Evolutionary conservation across 2,329 filamentous ascomycete genomes (phyloP).

Genomic region (Pyricularia pennisetigena): DNA sequence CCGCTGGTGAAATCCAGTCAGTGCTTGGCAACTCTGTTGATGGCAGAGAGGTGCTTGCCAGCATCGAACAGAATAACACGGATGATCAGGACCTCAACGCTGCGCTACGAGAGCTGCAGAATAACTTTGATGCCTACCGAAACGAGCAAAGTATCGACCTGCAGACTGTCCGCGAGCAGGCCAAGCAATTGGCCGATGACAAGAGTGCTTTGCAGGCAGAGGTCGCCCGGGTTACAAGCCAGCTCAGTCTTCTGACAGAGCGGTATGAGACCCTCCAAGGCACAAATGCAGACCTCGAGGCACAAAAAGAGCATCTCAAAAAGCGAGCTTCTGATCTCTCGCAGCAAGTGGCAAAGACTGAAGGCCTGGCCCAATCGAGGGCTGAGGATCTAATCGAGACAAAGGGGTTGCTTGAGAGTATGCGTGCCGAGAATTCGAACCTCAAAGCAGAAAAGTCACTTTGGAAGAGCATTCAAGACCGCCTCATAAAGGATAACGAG

Average conservation of each 20-base stretch:
- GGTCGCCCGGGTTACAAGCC: constrained; percentile 68
- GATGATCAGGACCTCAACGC: constrained; percentile 62
- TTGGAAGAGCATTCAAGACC: constrained; percentile 87
- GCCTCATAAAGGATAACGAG: constrained; percentile 83
- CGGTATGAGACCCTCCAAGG: constrained; percentile 82
- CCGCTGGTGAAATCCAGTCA: constrained; percentile 53
- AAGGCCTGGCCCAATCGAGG: constrained; percentile 81
- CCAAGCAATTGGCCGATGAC: constrained; percentile 70
- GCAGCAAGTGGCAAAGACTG: constrained; percentile 80
- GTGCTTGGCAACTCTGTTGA: constrained; percentile 64
- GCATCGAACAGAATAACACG: constrained; percentile 51
- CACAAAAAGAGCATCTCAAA: constrained; percentile 77
- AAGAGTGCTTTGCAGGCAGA: constrained; percentile 77
- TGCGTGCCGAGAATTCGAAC: constrained; percentile 85
- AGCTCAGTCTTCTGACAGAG: constrained; percentile 71
- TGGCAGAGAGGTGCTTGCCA: constrained; percentile 45
- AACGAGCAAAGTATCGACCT: constrained; percentile 77
- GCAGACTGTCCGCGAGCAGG: constrained; percentile 73
- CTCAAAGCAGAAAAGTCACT: constrained; percentile 91
- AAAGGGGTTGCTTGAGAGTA: constrained; percentile 69
- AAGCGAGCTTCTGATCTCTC: constrained; percentile 69
- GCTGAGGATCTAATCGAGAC: constrained; percentile 89
- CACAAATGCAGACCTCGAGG: constrained; percentile 76
- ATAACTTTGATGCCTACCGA: constrained; percentile 81
- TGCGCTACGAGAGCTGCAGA: constrained; percentile 77